These are phyloP conservation scores for Colletotrichum melonis DNA, from an alignment of 2,329 filamentous ascomycete genomes.

Conservation along the genomic window DNA sequence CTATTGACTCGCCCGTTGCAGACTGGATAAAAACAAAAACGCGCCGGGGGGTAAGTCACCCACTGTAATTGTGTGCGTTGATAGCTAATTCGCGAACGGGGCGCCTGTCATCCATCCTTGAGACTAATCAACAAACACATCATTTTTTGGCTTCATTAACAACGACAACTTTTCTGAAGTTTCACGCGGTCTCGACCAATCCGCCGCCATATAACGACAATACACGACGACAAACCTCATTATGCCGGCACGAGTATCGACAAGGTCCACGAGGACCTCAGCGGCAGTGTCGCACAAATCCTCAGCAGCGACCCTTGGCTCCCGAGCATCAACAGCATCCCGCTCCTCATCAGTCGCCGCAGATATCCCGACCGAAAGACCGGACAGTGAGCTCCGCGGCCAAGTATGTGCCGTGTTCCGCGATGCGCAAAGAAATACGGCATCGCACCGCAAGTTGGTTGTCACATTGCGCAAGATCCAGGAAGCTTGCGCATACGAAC, in stretches of 20 bases:
- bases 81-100: constrained; percentile 7
- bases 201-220: neutral
- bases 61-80: constrained; percentile 31
- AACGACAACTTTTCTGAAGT: neutral
- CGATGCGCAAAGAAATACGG: constrained; percentile 89
- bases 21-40: constrained; percentile 36
- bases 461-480: constrained; percentile 92
- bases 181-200: neutral
- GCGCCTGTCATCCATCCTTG: neutral
- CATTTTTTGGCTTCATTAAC: constrained; percentile 23
- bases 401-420: constrained; percentile 80
- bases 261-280: constrained; percentile 59
- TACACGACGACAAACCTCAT: constrained; percentile 2
- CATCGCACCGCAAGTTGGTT: constrained; percentile 88
- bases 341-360: constrained; percentile 56
- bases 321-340: constrained; percentile 59
- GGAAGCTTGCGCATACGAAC: constrained; percentile 81
- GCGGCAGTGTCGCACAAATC: constrained; percentile 53
- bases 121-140: constrained; percentile 26
- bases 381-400: constrained; percentile 76
- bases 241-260: constrained; percentile 64
- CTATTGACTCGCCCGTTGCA: constrained; percentile 34
- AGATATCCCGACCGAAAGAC: constrained; percentile 77
- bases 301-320: constrained; percentile 48
- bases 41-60: constrained; percentile 25